Conservation (phyloP, 148 eudicot species). For the Nepenthes mirabilis region DNA sequence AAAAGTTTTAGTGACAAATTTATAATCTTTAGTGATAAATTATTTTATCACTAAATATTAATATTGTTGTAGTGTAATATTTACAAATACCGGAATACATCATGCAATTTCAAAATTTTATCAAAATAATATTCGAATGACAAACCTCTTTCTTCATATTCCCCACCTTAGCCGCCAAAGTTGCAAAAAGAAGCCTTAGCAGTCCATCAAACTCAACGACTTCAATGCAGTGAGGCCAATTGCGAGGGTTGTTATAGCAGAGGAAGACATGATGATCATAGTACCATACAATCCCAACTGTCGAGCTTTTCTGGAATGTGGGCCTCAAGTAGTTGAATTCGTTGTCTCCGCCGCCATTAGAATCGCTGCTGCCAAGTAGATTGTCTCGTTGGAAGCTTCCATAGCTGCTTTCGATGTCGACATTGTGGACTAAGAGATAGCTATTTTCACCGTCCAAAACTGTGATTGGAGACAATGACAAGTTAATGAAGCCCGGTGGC, state of each 20-base stretch:
- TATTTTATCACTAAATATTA: too few species aligned
- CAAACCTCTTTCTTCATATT: conserved; percentile 50
- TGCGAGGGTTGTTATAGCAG: conserved; percentile 77
- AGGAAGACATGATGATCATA: conserved; percentile 85
- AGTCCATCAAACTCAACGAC: conserved; percentile 96
- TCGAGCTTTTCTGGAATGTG: conserved; percentile 36
- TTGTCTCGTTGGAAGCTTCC: conserved; percentile 72
- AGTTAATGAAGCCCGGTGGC: conserved; percentile 28
- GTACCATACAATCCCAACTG: conserved; percentile 58
- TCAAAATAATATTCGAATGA: background rate
- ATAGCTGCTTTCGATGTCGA: conserved; percentile 48
- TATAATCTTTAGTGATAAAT: too few species aligned
- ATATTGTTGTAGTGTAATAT: too few species aligned
- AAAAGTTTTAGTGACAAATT: too few species aligned
- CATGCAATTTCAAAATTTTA: too few species aligned
- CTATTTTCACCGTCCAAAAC: conserved; percentile 26
- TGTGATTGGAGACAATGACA: conserved; percentile 42
- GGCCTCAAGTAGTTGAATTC: conserved; percentile 55
- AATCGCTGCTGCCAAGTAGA: conserved; percentile 13
- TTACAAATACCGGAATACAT: too few species aligned
- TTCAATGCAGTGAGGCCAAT: conserved; percentile 93
- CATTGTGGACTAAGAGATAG: conserved; percentile 26
- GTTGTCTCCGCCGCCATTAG: conserved; percentile 10
- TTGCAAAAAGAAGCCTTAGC: conserved; percentile 78
- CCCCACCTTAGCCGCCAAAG: conserved; percentile 46